These are phyloP conservation scores for Monilinia fructigena DNA, from an alignment of 2,329 filamentous ascomycete genomes.

Conservation along the genomic window DNA sequence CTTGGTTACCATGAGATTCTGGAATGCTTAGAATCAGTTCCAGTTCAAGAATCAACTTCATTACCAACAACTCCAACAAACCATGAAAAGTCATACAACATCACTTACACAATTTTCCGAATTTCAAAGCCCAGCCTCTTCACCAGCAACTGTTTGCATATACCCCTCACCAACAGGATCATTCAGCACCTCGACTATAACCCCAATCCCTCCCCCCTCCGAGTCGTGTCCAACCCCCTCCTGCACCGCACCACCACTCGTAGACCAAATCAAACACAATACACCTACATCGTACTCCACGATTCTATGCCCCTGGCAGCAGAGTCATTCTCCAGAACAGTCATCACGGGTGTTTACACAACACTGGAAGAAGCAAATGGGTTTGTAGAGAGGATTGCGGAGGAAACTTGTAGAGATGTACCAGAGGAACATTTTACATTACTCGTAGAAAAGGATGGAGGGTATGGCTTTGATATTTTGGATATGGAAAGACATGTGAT, in stretches of 20 bases:
- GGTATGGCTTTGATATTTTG: slow-evolving; percentile 9
- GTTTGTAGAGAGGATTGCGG: background rate
- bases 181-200: background rate
- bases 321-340: background rate
- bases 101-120: background rate
- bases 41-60: background rate
- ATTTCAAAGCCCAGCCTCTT: background rate
- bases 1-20: background rate
- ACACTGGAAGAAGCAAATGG: slow-evolving; percentile 11
- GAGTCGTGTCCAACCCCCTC: background rate
- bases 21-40: background rate
- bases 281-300: background rate
- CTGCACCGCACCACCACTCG: background rate
- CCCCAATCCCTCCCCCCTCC: background rate
- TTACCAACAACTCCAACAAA: background rate
- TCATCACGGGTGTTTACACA: background rate
- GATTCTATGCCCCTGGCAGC: background rate
- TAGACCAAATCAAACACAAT: background rate
- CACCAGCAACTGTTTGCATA: background rate
- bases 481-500: slow-evolving; percentile 3
- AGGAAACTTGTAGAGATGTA: slow-evolving; percentile 6
- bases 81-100: background rate
- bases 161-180: background rate
- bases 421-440: background rate
- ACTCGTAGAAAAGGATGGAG: background rate